Percentiles rank a stretch among this genome's conserved stretches.
These are phyloP conservation scores for Mycena albidolilacea DNA, from an alignment of 768 basidiomycete species.

Conservation along the genomic window DNA sequence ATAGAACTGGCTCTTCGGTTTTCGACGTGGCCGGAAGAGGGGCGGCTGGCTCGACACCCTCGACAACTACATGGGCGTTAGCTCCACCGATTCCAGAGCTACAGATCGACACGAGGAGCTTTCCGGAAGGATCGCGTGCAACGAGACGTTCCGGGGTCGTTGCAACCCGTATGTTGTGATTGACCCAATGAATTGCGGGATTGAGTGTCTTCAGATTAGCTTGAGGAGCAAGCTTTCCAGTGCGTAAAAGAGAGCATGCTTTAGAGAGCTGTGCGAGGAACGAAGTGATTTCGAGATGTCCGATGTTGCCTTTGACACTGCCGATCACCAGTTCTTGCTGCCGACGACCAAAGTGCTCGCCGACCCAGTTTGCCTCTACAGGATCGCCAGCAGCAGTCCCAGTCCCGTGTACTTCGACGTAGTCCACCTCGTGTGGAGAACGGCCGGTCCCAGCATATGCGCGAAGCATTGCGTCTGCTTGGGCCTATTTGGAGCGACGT, in stretches of 20 bases:
- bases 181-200: conserved; percentile 13
- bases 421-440: conserved; percentile 51
- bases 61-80: conserved; percentile 59
- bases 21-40: not conserved
- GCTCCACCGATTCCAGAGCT: conserved; percentile 63
- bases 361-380: conserved; percentile 13
- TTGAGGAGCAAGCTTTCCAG: not conserved
- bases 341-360: not conserved
- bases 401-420: conserved; percentile 58
- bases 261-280: conserved; percentile 24
- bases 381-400: conserved; percentile 58
- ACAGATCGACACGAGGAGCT: conserved; percentile 54
- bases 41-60: conserved; percentile 47
- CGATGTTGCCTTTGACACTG: conserved; percentile 22
- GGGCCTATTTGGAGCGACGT: conserved; percentile 29
- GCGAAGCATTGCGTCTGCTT: conserved; percentile 46
- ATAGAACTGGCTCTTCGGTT: conserved; percentile 33
- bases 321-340: not conserved
- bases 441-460: conserved; percentile 45
- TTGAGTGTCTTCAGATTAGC: not conserved
- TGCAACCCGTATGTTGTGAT: not conserved
- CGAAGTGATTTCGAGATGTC: conserved; percentile 16
- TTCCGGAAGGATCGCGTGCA: conserved; percentile 3
- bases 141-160: not conserved
- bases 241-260: not conserved